phyloP scores from a whole-genome alignment of 2,329 filamentous ascomycete species.

The Kalaharituber pfeilii region DNA sequence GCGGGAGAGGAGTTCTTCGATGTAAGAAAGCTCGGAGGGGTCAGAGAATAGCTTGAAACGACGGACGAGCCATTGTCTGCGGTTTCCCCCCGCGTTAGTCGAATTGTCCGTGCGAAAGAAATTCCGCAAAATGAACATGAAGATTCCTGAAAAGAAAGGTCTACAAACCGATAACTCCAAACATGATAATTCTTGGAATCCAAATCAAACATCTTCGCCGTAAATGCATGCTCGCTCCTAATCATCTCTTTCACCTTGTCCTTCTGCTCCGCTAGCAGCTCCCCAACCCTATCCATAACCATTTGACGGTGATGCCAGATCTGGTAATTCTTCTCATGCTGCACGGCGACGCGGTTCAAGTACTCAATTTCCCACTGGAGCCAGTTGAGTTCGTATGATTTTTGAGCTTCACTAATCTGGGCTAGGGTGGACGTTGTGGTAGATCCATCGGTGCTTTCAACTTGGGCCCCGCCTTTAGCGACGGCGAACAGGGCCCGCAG shows the following conservation, averaged over 20 bases:
- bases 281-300: constrained; percentile 38
- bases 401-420: no score
- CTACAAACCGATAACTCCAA: constrained; percentile 59
- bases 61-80: constrained; percentile 49
- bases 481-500: neutral
- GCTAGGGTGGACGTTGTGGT: no score
- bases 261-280: neutral
- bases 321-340: constrained; percentile 93
- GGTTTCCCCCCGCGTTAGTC: no score
- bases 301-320: constrained; percentile 70
- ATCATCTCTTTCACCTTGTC: constrained; percentile 30
- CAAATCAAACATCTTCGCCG: constrained; percentile 59
- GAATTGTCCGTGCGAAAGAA: no score
- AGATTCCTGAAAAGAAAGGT: neutral
- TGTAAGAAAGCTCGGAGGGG: constrained; percentile 49
- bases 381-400: constrained; percentile 5
- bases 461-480: neutral
- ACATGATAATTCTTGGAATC: constrained; percentile 98
- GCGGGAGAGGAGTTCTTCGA: constrained; percentile 53
- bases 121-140: no score
- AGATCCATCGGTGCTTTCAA: no score
- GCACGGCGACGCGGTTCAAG: constrained; percentile 67
- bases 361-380: constrained; percentile 53
- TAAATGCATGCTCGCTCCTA: constrained; percentile 53
- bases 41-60: constrained; percentile 37